A percentile compares a stretch with the other conserved stretches of the same genome.
These are phyloP conservation scores for Tulasnella sp. DNA, from an alignment of 768 basidiomycete genomes.

Conservation along the genomic window DNA sequence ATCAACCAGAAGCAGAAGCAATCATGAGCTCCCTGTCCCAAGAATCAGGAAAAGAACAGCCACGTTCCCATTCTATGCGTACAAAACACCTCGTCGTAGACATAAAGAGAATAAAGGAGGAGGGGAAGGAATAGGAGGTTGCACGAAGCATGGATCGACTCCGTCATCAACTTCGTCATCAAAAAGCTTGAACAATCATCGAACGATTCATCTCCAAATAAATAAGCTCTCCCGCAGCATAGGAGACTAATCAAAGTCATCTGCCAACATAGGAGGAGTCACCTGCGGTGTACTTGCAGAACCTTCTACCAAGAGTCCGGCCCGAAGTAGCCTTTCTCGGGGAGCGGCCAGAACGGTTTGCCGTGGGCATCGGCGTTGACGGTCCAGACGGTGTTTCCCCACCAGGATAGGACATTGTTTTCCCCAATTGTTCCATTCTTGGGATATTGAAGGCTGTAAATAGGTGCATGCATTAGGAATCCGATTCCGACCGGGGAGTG, in stretches of 20 bases:
- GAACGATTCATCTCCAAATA: background rate
- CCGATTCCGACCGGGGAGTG: background rate
- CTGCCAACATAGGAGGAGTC: background rate
- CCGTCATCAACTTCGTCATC: background rate
- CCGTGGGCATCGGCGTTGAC: conserved; percentile 19
- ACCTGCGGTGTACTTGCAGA: background rate
- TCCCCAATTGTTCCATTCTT: conserved; percentile 50
- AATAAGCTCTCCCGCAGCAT: background rate
- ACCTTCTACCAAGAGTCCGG: conserved; percentile 10
- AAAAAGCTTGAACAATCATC: background rate
- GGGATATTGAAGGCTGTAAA: conserved; percentile 50
- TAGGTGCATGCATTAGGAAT: background rate
- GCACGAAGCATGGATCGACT: background rate
- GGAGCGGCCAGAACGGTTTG: background rate
- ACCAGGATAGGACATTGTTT: conserved; percentile 52
- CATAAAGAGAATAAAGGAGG: background rate
- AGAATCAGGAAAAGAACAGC: background rate
- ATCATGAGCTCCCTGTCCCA: background rate
- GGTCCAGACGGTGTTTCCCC: conserved; percentile 49
- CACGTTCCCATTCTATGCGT: background rate
- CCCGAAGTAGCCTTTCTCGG: conserved; percentile 9
- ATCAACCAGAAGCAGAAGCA: background rate
- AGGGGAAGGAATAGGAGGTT: background rate
- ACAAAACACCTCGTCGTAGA: background rate
- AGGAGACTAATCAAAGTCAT: conserved; percentile 1